Evolutionary conservation across 1,139 yeast species (phyloP).

Genomic region (Magnusiomyces suaveolens): DNA sequence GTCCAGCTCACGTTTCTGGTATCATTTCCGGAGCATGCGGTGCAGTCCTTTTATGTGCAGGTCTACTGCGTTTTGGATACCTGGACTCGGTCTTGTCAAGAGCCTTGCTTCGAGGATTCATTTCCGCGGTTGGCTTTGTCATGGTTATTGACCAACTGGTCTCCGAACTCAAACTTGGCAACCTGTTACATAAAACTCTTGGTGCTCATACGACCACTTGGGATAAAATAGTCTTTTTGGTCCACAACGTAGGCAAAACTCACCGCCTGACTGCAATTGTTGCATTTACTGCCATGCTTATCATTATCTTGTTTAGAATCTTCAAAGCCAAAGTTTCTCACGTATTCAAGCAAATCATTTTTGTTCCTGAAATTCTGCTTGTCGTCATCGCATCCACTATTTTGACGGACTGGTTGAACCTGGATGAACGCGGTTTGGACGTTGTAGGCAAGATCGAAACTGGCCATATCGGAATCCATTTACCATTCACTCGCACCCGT

Average conservation of each 20-base stretch:
- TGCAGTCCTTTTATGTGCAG: conserved; percentile 61
- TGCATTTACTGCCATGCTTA: conserved; percentile 28
- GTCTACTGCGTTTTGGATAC: conserved; percentile 77
- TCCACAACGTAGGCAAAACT: conserved; percentile 35
- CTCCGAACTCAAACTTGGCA: conserved; percentile 57
- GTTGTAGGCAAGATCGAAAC: conserved; percentile 60
- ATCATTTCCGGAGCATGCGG: conserved; percentile 74
- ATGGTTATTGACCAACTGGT: conserved; percentile 75
- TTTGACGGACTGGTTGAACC: conserved; percentile 44
- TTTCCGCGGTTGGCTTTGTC: conserved; percentile 85
- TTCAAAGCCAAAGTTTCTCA: conserved; percentile 13
- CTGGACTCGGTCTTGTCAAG: conserved; percentile 79
- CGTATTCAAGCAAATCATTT: conserved; percentile 21
- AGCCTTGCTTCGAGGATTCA: conserved; percentile 77
- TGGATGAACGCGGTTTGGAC: conserved; percentile 51
- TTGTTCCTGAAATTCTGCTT: conserved; percentile 74
- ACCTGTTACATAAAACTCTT: conserved; percentile 34
- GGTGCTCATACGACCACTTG: conserved; percentile 67
- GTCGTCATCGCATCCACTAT: conserved; percentile 59
- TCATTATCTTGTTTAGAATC: conserved; percentile 26
- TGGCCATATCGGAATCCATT: conserved; percentile 37
- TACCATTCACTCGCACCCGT: conserved; percentile 39
- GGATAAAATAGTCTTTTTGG: conserved; percentile 55
- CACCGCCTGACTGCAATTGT: conserved; percentile 29
- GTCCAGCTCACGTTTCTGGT: conserved; percentile 59